Evolutionary conservation across 169 alveolate genomes (phyloP).

Genomic region (Plasmodium gallinaceum): DNA sequence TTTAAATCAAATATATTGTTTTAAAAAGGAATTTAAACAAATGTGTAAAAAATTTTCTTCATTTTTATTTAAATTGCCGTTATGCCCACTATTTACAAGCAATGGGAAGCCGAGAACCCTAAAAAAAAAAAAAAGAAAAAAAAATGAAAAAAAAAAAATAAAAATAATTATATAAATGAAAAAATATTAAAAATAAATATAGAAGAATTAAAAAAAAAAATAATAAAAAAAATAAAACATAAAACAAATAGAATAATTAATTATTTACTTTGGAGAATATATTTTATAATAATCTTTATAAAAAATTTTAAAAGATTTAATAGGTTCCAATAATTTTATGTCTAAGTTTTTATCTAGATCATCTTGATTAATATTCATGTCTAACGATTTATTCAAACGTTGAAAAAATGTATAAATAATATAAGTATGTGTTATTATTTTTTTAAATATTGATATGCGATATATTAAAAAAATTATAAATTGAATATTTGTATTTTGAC

Average conservation of each 20-base stretch:
- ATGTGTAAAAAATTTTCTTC: conserved; percentile 27
- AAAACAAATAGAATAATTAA: background rate
- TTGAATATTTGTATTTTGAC: conserved; percentile 53
- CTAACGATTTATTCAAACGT: conserved; percentile 57
- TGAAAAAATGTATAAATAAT: conserved; percentile 48
- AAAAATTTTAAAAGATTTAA: conserved; percentile 34
- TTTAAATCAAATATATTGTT: conserved; percentile 9
- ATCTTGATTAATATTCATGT: conserved; percentile 20
- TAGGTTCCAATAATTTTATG: conserved; percentile 25
- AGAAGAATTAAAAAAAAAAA: background rate
- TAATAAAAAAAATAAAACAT: background rate
- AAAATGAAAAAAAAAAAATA: background rate
- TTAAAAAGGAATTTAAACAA: conserved; percentile 49
- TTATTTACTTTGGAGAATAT: conserved; percentile 56
- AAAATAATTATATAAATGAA: background rate
- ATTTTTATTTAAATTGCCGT: conserved; percentile 54
- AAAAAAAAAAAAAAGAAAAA: conserved; percentile 28
- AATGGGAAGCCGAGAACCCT: conserved; percentile 64
- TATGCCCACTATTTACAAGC: conserved; percentile 69
- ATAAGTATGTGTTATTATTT: conserved; percentile 64
- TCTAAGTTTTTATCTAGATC: conserved; percentile 2
- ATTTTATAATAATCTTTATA: conserved; percentile 55
- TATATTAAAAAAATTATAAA: conserved; percentile 64
- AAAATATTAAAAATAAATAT: background rate
- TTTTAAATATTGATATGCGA: conserved; percentile 67